Conservation (phyloP, 1,284 basidiomycete genomes). For the Marasmius fiardii region DNA sequence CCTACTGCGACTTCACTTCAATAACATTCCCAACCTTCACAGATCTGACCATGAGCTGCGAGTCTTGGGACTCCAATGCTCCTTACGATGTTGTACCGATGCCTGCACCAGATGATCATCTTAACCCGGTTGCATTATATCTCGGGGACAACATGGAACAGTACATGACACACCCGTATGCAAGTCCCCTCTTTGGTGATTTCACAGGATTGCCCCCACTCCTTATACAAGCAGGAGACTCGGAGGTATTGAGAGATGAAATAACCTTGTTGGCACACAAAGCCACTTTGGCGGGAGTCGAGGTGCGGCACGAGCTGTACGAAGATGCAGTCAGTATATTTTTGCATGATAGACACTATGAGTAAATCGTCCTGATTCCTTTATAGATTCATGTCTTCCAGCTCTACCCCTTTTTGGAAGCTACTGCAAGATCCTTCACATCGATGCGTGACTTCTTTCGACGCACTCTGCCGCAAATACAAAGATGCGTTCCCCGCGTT, state of each 20-base stretch:
- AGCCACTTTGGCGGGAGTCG: constrained; percentile 83
- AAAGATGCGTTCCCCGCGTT: constrained; percentile 42
- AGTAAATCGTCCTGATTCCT: constrained; percentile 9
- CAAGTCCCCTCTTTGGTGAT: constrained; percentile 93
- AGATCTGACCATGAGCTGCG: constrained; percentile 95
- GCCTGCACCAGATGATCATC: constrained; percentile 75
- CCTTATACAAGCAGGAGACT: constrained; percentile 91
- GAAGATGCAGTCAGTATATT: constrained; percentile 79
- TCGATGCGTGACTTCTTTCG: constrained; percentile 77
- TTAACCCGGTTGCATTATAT: constrained; percentile 93
- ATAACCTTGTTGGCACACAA: constrained; percentile 94
- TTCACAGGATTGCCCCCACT: constrained; percentile 86
- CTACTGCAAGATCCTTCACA: constrained; percentile 69
- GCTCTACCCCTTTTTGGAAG: constrained; percentile 79
- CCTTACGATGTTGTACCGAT: constrained; percentile 78
- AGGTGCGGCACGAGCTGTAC: constrained; percentile 90
- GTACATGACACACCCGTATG: constrained; percentile 95
- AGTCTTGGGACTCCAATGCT: constrained; percentile 95
- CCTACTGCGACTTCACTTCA: constrained; percentile 3
- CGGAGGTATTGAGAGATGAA: constrained; percentile 92
- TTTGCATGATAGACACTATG: neutral
- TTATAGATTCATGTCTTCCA: constrained; percentile 87
- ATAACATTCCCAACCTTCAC: constrained; percentile 5
- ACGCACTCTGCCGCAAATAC: constrained; percentile 48
- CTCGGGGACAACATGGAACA: constrained; percentile 83